Evolutionary conservation across 2,329 filamentous ascomycete species (phyloP).

Genomic region (Aspergillus arachidicola): DNA sequence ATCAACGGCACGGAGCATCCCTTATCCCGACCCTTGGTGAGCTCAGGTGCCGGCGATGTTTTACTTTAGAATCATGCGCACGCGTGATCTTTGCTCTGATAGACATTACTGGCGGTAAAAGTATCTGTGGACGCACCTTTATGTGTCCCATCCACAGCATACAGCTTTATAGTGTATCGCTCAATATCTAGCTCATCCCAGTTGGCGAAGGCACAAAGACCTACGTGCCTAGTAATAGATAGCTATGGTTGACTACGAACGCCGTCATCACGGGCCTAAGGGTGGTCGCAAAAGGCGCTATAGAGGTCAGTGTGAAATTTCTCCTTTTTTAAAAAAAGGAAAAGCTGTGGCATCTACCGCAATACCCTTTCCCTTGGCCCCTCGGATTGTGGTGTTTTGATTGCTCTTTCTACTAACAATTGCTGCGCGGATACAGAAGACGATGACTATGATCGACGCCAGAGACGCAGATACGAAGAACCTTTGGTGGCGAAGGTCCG

Average conservation of each 20-base stretch:
- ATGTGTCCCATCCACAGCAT: neutral
- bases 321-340: no score
- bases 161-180: neutral
- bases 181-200: neutral
- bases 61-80: conserved; percentile 16
- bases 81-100: conserved; percentile 12
- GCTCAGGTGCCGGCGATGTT: conserved; percentile 18
- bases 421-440: conserved; percentile 58
- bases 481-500: conserved; percentile 72
- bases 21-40: conserved; percentile 13
- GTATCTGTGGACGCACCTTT: conserved; percentile 9
- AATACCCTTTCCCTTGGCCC: neutral
- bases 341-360: neutral
- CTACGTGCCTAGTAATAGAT: neutral
- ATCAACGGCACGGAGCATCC: conserved; percentile 26
- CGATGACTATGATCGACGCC: conserved; percentile 73
- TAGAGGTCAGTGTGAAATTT: conserved; percentile 62
- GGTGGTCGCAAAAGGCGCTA: conserved; percentile 71
- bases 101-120: conserved; percentile 3
- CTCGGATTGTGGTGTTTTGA: neutral
- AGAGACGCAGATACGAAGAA: conserved; percentile 73
- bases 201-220: neutral
- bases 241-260: conserved; percentile 57
- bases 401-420: conserved; percentile 6
- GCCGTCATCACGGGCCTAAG: conserved; percentile 58